These are phyloP conservation scores for Castanea sativa DNA, from an alignment of 306 rosid genomes.

Conservation along the genomic window DNA sequence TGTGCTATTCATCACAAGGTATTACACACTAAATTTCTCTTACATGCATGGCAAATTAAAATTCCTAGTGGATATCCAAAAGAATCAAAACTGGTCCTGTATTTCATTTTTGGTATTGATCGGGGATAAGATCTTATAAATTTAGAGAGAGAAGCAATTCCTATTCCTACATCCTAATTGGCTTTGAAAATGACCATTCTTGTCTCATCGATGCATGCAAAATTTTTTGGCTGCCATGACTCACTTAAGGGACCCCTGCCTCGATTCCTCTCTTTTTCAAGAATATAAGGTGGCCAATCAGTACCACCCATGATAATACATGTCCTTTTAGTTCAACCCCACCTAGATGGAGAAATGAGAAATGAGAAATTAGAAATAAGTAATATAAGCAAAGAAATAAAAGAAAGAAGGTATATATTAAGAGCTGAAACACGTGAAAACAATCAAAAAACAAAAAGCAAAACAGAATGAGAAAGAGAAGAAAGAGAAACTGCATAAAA, in stretches of 20 bases:
- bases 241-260: neutral
- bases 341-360: neutral
- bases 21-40: constrained; percentile 9
- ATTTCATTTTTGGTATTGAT: neutral
- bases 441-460: neutral
- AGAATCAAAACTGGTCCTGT: constrained; percentile 25
- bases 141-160: neutral
- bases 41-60: constrained; percentile 13
- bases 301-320: neutral
- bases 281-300: neutral
- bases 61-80: constrained; percentile 14
- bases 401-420: neutral
- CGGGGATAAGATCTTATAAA: constrained; percentile 18
- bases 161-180: neutral
- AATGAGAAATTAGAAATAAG: neutral
- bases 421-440: neutral
- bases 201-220: constrained; percentile 8
- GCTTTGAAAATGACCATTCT: constrained; percentile 4
- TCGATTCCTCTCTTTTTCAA: neutral
- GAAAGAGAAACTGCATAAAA: neutral
- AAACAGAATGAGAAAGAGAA: neutral
- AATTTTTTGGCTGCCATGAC: constrained; percentile 5
- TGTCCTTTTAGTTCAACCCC: neutral
- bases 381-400: no score
- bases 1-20: constrained; percentile 16